A percentile compares a stretch with the other conserved stretches of the same genome.
phyloP scores from a whole-genome alignment of 352 stramenopile species.

The Pythium scleroteichum region DNA sequence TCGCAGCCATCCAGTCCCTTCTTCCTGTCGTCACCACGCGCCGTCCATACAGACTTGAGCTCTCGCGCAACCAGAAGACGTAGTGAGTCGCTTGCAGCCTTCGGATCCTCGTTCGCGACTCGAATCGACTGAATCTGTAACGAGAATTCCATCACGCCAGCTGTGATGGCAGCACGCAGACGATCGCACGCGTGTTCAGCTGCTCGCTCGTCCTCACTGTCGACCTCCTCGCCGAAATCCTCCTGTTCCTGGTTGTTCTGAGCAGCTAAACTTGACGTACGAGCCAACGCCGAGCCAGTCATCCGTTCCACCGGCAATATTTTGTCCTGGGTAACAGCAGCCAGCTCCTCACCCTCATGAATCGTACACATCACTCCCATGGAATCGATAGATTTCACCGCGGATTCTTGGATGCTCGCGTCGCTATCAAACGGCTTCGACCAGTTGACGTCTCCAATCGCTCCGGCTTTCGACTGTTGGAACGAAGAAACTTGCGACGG shows the following conservation, averaged over 20 bases:
- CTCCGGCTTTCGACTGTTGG: too few relatives aligned
- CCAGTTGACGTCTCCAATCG: too few relatives aligned
- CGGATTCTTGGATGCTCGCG: too few relatives aligned
- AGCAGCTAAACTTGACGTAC: neutral
- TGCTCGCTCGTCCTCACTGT: slow-evolving; percentile 26
- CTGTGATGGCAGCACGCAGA: neutral
- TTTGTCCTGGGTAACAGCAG: too few relatives aligned
- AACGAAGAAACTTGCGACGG: too few relatives aligned
- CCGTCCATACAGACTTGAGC: slow-evolving; percentile 19
- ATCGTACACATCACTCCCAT: too few relatives aligned
- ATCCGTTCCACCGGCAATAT: too few relatives aligned
- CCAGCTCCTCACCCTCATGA: too few relatives aligned
- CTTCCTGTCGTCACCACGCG: slow-evolving; percentile 17
- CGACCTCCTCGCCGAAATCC: neutral
- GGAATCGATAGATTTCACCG: too few relatives aligned
- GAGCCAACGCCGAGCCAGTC: too few relatives aligned
- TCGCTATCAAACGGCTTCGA: too few relatives aligned
- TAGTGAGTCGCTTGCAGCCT: neutral
- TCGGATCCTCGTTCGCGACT: neutral
- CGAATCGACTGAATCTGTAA: slow-evolving; percentile 9
- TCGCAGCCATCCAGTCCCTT: slow-evolving; percentile 5
- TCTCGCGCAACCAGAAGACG: slow-evolving; percentile 5
- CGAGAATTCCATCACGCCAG: slow-evolving; percentile 14
- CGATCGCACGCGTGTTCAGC: slow-evolving; percentile 6
- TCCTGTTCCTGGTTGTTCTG: slow-evolving; percentile 1